Conservation (phyloP, 495 filamentous ascomycete genomes). For the Usnea hakonensis region DNA sequence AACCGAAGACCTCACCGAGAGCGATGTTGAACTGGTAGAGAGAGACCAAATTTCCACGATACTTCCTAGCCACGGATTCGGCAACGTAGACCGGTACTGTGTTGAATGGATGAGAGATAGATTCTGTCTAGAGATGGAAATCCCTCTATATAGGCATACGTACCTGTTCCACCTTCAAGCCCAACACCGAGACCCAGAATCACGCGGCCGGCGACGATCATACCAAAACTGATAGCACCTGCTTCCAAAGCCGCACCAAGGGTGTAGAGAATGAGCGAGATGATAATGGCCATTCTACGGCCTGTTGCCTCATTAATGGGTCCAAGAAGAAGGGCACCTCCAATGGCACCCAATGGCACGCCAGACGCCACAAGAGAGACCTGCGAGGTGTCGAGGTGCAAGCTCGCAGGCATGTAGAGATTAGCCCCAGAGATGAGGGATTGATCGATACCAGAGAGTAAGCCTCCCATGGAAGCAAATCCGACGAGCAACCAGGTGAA, state of each 20-base stretch:
- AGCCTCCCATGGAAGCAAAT: constrained; percentile 55
- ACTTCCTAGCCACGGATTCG: constrained; percentile 40
- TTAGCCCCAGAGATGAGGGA: constrained; percentile 55
- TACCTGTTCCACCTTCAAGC: constrained; percentile 53
- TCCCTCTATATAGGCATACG: constrained; percentile 48
- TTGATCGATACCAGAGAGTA: constrained; percentile 56
- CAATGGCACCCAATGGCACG: constrained; percentile 54
- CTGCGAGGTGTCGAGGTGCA: constrained; percentile 37
- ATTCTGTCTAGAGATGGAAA: neutral
- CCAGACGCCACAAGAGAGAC: constrained; percentile 50
- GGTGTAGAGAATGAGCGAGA: constrained; percentile 50
- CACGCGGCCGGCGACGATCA: constrained; percentile 53
- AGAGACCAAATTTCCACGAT: constrained; percentile 55
- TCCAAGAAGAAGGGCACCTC: constrained; percentile 49
- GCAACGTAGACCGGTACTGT: constrained; percentile 39
- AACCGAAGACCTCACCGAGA: constrained; percentile 54
- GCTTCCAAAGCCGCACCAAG: constrained; percentile 53
- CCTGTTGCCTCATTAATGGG: constrained; percentile 53
- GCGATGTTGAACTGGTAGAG: constrained; percentile 59
- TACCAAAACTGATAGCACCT: constrained; percentile 50
- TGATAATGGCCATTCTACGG: constrained; percentile 50
- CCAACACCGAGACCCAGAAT: constrained; percentile 54
- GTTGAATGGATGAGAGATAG: neutral
- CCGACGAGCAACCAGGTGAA: constrained; percentile 56
- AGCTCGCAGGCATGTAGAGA: constrained; percentile 43